Base-by-base conservation (phyloP, 2,329 filamentous ascomycete genomes). In the Xylariaceae sp. region DNA sequence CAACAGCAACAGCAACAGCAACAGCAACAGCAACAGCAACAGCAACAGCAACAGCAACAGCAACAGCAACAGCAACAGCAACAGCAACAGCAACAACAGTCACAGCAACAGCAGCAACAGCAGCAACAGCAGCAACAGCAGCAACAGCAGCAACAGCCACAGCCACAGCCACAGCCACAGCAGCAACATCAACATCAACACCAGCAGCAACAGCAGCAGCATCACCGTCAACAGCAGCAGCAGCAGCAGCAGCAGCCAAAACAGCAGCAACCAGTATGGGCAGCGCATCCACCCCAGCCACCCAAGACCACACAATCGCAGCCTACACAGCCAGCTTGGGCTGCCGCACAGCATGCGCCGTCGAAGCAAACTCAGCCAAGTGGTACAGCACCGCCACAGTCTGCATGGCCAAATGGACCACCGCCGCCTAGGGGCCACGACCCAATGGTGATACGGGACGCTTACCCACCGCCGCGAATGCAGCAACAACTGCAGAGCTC, bases 261-360 rank as follows among this genome's bases (percentile, higher is more conserved):
- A 19, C 46, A 43, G 8, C 41, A 50, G 29, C 57, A 56, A 17
- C 46, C 48, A 51, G 36, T 55, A 41, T 56, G 64, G 66, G 29
- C 63, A 6, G 65, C 65, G 52, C 65, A 63, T 29, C 48, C 52
- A 24, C 52, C 54, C n/a, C 60, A 60, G 34, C 56, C 57, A 14
- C 59, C 60, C 2, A 63, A 64, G 41, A 47, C 55, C 9, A 52
- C 53, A 4, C 61, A 63, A 37, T 55, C 59, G 7, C 58, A 53
- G 13, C 60, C 60, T 36, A 47, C 60, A 11, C 61, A 62, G 42
- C 62, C 62, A 7, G 53, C 61, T 7, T 66, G 63, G 63, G 62
- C 57, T n/a, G n/a, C n/a, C 18, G 59, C 59, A 31, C 63, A 65
- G 34, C 63, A 66, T 41, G 59, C 56, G n/a, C 44, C 55, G n/a